These are phyloP conservation scores for Colletotrichum acutatum DNA, from an alignment of 2,329 filamentous ascomycete species.

Conservation along the genomic window DNA sequence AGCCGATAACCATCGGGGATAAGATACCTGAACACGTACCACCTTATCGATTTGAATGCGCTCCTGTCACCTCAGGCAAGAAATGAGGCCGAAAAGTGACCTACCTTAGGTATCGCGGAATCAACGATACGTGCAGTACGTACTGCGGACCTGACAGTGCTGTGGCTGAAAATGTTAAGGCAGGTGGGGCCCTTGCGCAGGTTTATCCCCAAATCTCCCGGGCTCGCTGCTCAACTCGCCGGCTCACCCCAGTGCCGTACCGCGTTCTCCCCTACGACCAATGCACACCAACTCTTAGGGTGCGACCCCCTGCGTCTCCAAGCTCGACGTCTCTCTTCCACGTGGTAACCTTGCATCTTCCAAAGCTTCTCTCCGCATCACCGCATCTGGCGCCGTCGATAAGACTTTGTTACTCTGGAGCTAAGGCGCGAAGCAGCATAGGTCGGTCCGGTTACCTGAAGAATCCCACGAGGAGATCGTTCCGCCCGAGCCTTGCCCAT, in stretches of 20 bases:
- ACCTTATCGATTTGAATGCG: not conserved
- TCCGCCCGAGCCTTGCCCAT: not conserved
- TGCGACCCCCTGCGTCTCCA: not conserved
- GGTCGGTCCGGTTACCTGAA: not conserved
- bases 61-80: not conserved
- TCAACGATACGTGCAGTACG: not conserved
- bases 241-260: not conserved
- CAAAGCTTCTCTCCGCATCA: slow-evolving; percentile 9
- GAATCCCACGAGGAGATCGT: slow-evolving; percentile 1
- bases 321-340: not conserved
- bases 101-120: too few relatives aligned
- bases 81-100: not conserved
- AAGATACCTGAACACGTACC: not conserved
- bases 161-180: not conserved
- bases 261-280: not conserved
- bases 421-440: not conserved
- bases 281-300: not conserved
- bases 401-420: too few relatives aligned
- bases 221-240: not conserved
- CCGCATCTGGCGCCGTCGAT: not conserved
- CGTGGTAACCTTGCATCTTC: slow-evolving; percentile 12
- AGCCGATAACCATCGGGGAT: not conserved
- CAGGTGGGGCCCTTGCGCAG: slow-evolving; percentile 10
- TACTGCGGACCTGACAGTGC: not conserved
- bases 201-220: not conserved